These are phyloP conservation scores for Posidonia australis DNA, from an alignment of 106 monocot species.

Conservation along the genomic window DNA sequence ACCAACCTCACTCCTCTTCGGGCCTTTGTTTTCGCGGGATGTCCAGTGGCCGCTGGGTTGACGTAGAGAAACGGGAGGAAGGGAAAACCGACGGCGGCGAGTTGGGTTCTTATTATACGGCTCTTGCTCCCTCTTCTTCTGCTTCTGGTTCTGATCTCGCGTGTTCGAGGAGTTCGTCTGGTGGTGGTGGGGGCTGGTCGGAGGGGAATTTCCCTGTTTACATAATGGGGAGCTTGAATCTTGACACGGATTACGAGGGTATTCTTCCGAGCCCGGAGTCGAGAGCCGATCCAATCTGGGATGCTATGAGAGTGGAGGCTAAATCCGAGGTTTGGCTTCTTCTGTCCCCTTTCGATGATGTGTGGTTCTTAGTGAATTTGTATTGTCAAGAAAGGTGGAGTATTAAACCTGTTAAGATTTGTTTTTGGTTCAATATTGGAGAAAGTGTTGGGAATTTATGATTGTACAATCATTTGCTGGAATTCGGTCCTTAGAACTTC, in stretches of 20 bases:
- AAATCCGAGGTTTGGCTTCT: constrained; percentile 10
- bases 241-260: neutral
- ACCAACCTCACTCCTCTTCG: neutral
- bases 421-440: neutral
- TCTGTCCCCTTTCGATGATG: neutral
- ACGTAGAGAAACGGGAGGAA: neutral
- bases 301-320: constrained; percentile 11
- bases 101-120: too few species aligned
- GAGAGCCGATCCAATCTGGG: constrained; percentile 11
- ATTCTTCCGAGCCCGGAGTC: constrained; percentile 2
- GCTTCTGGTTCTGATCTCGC: neutral
- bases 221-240: constrained; percentile 5
- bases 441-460: too few species aligned
- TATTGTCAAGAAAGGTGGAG: neutral
- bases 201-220: constrained; percentile 7
- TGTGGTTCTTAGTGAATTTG: neutral
- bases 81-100: neutral
- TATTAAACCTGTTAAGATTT: neutral
- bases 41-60: neutral
- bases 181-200: neutral
- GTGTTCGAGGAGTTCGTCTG: neutral
- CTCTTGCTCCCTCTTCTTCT: neutral
- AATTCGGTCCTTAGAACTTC: too few species aligned
- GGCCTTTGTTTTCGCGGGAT: neutral
- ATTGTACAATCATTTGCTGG: too few species aligned